Evolutionary conservation across 2,329 filamentous ascomycete species (phyloP), one percentile per base, ranked within the genome.

Genomic region (Aspergillus fijiensis): DNA sequence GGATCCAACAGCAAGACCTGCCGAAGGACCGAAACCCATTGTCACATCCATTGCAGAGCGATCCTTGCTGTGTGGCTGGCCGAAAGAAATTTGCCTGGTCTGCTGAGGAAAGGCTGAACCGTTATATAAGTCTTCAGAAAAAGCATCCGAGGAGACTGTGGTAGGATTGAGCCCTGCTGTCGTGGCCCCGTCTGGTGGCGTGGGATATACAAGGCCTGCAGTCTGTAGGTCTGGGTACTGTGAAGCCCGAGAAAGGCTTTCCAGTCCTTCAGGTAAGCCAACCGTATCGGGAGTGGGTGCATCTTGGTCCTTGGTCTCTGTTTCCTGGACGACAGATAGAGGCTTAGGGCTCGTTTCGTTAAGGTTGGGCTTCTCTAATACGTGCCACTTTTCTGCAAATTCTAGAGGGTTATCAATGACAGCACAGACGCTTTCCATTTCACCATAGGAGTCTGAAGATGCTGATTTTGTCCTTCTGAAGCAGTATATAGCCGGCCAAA

Each of bases 191-290:
- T 83, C 82, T 55, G 82, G 81, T 5, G 82, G 82, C 7, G 82
- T 84, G 12, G 81, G 82, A 70, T 84, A 84, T 31, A 84, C 80
- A 55, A 80, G 72, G 60, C 73, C 77, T 50, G 74, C 70, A 29
- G 65, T 63, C 59, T 77, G 74, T 16, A 81, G 68, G 52, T 80
- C 79, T 19, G 74, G 72, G 52, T 75, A 76, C 57, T 75, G 69
- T 5, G 76, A 68, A 49, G 72, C 69, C 57, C 74, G 71, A 45
- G 77, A 76, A 45, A 79, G 68, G 55, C 76, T 79, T 55, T 77
- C 74, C 27, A 75, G 62, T 6, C 65, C 66, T 33, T 75, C 75
- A 12, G 66, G 57, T 35, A 66, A 51, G 39, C 72, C 74, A 14
- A 55, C n/a, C 33, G 61, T 67, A 9, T 67, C 62, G 5, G 71